Base-by-base conservation (phyloP, 2,329 filamentous ascomycete species). In the Coniochaeta hoffmannii region DNA sequence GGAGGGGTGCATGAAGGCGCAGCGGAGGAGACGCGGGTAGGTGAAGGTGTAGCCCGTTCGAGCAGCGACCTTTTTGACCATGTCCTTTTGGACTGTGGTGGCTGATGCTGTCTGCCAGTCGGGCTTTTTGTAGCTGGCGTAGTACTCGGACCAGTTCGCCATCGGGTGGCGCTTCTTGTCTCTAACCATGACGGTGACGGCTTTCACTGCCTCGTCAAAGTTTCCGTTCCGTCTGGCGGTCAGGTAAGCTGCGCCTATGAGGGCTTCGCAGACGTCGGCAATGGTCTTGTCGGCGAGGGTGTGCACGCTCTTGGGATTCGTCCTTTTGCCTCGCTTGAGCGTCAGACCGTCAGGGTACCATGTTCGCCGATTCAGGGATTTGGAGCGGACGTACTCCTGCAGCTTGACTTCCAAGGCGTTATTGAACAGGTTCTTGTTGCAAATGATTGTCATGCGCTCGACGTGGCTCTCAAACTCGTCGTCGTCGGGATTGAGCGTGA, bases 231-330 rank as follows among this genome's bases (percentile, higher is more conserved):
- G 63, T 35, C 69, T 65, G 3, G 70, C 71, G 0, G 76, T 79
- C 36, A 88, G 70, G 53, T 87, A 85, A 0, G 92, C 87, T 2
- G 93, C 94, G 6, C 93, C 94, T 50, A 99, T 97, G 56, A 97
- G 73, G 0, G 94, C 93, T 68, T 97, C 94, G 58, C 90, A 96
- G 0, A 97, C 91, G 69, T 97, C 94, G 3, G 94, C 93, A 64
- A 96, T 87, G 1, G 88, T 88, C 74, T 99, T 99, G 70, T 96
- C 89, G 0, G 85, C 86, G 1, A 99, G 79, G 0, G 73, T 74
- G 65, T 97, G 92, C 10, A 72, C 78, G 6, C 74, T 69, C 26
- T 72, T 74, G 11, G 75, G 69, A 54, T 73, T 76, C 57, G 77
- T 81, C 74, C 54, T 59, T 64, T 93, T 95, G 30, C 93, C 93